Evolutionary conservation across 2,329 filamentous ascomycete species (phyloP).

Genomic region (Pleomassaria siparia): DNA sequence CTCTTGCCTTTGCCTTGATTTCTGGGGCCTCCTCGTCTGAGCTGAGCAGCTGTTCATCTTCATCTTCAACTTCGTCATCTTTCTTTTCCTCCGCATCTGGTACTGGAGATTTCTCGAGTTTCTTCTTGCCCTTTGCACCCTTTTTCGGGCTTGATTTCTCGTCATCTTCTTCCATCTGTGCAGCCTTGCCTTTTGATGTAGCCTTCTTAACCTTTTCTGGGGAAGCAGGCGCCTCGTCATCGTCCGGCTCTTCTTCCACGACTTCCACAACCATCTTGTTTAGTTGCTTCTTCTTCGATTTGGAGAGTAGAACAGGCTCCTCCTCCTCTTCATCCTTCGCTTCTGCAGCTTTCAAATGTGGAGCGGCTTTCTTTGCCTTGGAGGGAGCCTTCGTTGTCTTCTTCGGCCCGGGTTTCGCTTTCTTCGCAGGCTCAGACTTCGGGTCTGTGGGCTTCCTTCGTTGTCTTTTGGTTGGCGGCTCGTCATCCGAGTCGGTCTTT

Average conservation of each 20-base stretch:
- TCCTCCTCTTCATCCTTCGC: background rate
- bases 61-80: constrained; percentile 44
- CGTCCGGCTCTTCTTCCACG: background rate
- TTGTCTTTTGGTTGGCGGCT: constrained; percentile 39
- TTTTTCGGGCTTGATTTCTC: constrained; percentile 17
- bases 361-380: constrained; percentile 16
- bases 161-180: constrained; percentile 20
- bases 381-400: constrained; percentile 17
- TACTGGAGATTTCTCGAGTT: constrained; percentile 24
- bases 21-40: constrained; percentile 69
- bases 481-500: constrained; percentile 38
- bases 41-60: constrained; percentile 52
- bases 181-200: background rate
- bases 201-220: constrained; percentile 5
- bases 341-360: background rate
- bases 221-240: constrained; percentile 2
- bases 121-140: constrained; percentile 20
- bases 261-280: background rate
- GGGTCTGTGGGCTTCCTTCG: constrained; percentile 30
- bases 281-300: background rate
- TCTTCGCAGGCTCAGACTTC: constrained; percentile 19
- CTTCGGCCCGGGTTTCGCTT: constrained; percentile 19
- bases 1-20: constrained; percentile 70
- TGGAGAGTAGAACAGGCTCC: constrained; percentile 6
- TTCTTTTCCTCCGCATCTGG: constrained; percentile 27